These are phyloP conservation scores for Pichia rugopelliculosa DNA, from an alignment of 805 yeast species.

Conservation along the genomic window DNA sequence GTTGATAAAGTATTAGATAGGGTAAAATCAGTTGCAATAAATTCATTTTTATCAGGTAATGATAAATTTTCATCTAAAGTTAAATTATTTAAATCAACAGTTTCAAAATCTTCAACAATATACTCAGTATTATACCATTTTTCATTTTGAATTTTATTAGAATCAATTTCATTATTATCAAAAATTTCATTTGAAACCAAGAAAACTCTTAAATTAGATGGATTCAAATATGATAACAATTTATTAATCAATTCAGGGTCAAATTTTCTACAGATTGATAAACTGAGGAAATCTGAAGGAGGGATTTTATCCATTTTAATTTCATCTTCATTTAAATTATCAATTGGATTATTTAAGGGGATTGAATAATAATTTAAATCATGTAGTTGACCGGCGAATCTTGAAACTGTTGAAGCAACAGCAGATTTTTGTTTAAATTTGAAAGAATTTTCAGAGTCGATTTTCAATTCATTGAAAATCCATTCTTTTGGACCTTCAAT, in stretches of 20 bases:
- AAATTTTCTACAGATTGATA: conserved; percentile 47
- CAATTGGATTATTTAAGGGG: conserved; percentile 14
- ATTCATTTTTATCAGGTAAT: conserved; percentile 69
- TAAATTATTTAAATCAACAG: conserved; percentile 31
- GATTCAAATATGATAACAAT: conserved; percentile 42
- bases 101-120: conserved; percentile 33
- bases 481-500: conserved; percentile 61
- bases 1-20: conserved; percentile 40
- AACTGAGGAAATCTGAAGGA: conserved; percentile 51
- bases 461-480: conserved; percentile 71
- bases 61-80: conserved; percentile 31
- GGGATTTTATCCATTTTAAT: conserved; percentile 40
- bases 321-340: conserved; percentile 1
- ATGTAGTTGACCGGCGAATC: conserved; percentile 25
- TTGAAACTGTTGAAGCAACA: conserved; percentile 67
- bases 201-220: conserved; percentile 53
- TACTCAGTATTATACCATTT: conserved; percentile 92
- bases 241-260: conserved; percentile 46
- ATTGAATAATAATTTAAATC: conserved; percentile 19
- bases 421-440: conserved; percentile 72
- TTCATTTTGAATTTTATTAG: conserved; percentile 42
- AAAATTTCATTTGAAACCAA: conserved; percentile 44
- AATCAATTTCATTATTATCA: conserved; percentile 32
- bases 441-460: conserved; percentile 62
- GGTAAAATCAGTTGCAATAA: conserved; percentile 71